Conservation (phyloP, 2,329 filamentous ascomycete genomes). For the Cladosporium sp. region DNA sequence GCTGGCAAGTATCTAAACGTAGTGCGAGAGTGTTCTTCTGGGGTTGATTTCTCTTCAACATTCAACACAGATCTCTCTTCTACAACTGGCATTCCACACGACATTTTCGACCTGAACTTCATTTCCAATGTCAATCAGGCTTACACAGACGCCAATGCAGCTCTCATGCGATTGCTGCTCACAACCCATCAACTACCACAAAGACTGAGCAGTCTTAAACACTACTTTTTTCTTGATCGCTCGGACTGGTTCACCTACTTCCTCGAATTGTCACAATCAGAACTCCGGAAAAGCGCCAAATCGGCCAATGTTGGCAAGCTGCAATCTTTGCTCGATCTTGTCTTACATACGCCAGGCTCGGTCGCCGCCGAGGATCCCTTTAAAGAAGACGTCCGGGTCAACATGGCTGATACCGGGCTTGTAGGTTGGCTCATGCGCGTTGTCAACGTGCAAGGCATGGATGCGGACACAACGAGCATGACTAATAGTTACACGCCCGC, state of each 20-base stretch:
- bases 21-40: constrained; percentile 70
- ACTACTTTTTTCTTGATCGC: constrained; percentile 97
- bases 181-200: constrained; percentile 89
- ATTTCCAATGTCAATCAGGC: constrained; percentile 93
- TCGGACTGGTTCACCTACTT: constrained; percentile 99
- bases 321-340: constrained; percentile 91
- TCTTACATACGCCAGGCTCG: constrained; percentile 91
- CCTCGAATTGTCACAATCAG: constrained; percentile 81
- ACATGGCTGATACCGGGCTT: constrained; percentile 91
- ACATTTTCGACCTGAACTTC: constrained; percentile 87
- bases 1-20: constrained; percentile 98
- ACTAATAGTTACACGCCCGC: constrained; percentile 65
- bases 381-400: constrained; percentile 96
- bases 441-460: constrained; percentile 92
- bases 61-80: constrained; percentile 61
- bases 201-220: constrained; percentile 83
- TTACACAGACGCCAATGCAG: constrained; percentile 93
- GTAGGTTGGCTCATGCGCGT: constrained; percentile 94
- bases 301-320: constrained; percentile 88
- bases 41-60: constrained; percentile 69
- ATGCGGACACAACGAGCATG: constrained; percentile 52
- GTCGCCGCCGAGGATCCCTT: constrained; percentile 92
- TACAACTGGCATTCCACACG: constrained; percentile 81
- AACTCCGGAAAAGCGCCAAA: constrained; percentile 78
- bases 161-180: constrained; percentile 80